Evolutionary conservation across 768 basidiomycete genomes (phyloP).

Genomic region (Porpolomopsis calyptriformis): DNA sequence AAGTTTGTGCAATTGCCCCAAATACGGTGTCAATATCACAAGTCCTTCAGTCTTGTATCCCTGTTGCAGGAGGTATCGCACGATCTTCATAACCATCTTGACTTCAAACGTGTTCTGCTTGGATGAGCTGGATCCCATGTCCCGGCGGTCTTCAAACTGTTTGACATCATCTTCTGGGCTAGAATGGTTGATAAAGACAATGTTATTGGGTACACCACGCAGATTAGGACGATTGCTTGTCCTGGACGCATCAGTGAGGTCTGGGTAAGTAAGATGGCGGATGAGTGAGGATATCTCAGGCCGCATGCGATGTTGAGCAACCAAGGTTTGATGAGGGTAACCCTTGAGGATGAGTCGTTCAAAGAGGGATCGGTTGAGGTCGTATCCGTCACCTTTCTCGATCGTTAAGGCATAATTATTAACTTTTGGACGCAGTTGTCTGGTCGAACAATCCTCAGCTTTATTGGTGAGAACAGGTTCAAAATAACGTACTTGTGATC

Average conservation of each 20-base stretch:
- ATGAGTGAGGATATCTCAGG: slow-evolving; percentile 31
- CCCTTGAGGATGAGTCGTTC: slow-evolving; percentile 36
- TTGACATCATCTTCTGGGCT: slow-evolving; percentile 41
- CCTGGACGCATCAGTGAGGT: slow-evolving; percentile 41
- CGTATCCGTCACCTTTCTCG: slow-evolving; percentile 57
- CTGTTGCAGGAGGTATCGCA: slow-evolving; percentile 56
- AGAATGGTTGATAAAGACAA: slow-evolving; percentile 51
- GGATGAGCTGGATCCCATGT: slow-evolving; percentile 38
- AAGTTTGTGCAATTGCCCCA: slow-evolving; percentile 52
- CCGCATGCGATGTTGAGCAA: slow-evolving; percentile 10
- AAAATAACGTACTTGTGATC: slow-evolving; percentile 54
- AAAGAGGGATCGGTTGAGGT: slow-evolving; percentile 58
- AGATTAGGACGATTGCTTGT: slow-evolving; percentile 43
- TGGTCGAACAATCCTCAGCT: slow-evolving; percentile 14
- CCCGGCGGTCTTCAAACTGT: slow-evolving; percentile 33
- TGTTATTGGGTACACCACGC: slow-evolving; percentile 43
- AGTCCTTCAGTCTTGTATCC: slow-evolving; percentile 52
- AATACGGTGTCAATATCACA: slow-evolving; percentile 59
- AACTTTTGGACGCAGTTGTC: slow-evolving; percentile 65
- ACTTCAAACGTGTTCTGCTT: slow-evolving; percentile 55
- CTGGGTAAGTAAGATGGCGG: slow-evolving; percentile 53
- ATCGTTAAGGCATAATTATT: slow-evolving; percentile 53
- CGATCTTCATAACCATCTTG: slow-evolving; percentile 53
- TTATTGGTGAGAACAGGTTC: not conserved
- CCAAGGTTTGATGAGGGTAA: not conserved